A percentile compares a stretch with the other conserved stretches of the same genome.
These are phyloP conservation scores for Talinum fruticosum DNA, from an alignment of 148 eudicot species.

Conservation along the genomic window DNA sequence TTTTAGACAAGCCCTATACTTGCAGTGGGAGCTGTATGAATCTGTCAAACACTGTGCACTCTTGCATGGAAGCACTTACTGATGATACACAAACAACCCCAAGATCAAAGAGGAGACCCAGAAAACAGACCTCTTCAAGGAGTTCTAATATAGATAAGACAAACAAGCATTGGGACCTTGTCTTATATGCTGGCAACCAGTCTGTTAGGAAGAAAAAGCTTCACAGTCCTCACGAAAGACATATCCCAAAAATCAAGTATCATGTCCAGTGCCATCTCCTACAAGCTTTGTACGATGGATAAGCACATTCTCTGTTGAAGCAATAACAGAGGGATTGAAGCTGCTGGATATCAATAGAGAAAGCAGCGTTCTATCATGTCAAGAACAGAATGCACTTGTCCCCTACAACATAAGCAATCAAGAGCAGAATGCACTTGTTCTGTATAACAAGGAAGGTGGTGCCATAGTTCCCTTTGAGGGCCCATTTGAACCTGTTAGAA, in stretches of 20 bases:
- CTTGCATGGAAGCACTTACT: conserved; percentile 47
- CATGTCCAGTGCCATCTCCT: conserved; percentile 15
- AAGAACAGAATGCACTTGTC: conserved; percentile 30
- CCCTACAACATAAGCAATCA: conserved; percentile 28
- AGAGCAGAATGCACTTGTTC: conserved; percentile 59
- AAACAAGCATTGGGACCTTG: conserved; percentile 27
- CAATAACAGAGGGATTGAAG: conserved; percentile 42
- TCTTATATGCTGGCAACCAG: conserved; percentile 22
- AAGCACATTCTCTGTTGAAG: conserved; percentile 39
- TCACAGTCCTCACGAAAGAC: conserved; percentile 3
- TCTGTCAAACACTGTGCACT: conserved; percentile 23
- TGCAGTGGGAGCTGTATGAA: conserved; percentile 17
- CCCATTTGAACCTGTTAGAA: conserved; percentile 48
- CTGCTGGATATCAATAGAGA: conserved; percentile 51
- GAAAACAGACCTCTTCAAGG: conserved; percentile 33
- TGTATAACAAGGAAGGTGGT: conserved; percentile 55
- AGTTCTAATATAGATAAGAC: conserved; percentile 2
- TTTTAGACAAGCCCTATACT: conserved; percentile 24
- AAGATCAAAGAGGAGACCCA: conserved; percentile 50
- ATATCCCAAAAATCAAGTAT: neutral
- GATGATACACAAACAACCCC: conserved; percentile 32
- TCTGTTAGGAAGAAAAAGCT: conserved; percentile 27
- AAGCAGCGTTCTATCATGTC: conserved; percentile 20
- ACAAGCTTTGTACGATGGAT: conserved; percentile 53
- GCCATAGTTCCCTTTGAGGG: conserved; percentile 62